A percentile compares a stretch with the other conserved stretches of the same genome.
phyloP scores from a whole-genome alignment of 2,329 filamentous ascomycete species.

The Colletotrichum sp. region DNA sequence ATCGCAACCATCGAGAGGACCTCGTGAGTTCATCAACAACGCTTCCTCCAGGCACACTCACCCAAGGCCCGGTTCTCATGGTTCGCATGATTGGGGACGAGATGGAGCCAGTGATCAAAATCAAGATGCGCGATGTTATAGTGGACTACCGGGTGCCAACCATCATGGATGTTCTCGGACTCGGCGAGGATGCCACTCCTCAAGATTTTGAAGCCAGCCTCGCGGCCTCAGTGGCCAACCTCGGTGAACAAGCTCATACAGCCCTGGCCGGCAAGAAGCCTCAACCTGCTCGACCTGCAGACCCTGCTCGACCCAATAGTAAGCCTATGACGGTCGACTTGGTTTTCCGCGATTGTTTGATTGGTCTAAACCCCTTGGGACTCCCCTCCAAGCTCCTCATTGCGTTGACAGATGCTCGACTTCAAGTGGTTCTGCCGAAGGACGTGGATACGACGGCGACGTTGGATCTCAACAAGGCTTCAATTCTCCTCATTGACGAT shows the following conservation, averaged over 20 bases:
- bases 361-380: conserved; percentile 84
- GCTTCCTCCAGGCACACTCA: conserved; percentile 9
- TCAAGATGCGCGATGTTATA: conserved; percentile 84
- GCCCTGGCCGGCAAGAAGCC: conserved; percentile 37
- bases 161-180: conserved; percentile 77
- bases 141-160: conserved; percentile 90
- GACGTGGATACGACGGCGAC: conserved; percentile 67
- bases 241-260: conserved; percentile 69
- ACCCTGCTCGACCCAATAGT: conserved; percentile 26
- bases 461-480: conserved; percentile 78
- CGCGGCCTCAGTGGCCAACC: conserved; percentile 78
- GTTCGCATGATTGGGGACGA: conserved; percentile 91
- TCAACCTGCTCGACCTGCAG: not conserved
- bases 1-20: conserved; percentile 72
- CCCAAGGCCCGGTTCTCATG: conserved; percentile 69
- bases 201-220: conserved; percentile 79
- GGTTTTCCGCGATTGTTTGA: conserved; percentile 78
- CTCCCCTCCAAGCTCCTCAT: conserved; percentile 78
- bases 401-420: conserved; percentile 77
- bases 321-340: conserved; percentile 75
- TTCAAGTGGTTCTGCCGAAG: conserved; percentile 71
- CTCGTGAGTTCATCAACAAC: conserved; percentile 64
- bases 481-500: conserved; percentile 84
- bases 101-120: conserved; percentile 86
- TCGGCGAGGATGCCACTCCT: conserved; percentile 69